Base-by-base conservation (phyloP, 2,329 filamentous ascomycete species). In the Cyclaneusma minus region DNA sequence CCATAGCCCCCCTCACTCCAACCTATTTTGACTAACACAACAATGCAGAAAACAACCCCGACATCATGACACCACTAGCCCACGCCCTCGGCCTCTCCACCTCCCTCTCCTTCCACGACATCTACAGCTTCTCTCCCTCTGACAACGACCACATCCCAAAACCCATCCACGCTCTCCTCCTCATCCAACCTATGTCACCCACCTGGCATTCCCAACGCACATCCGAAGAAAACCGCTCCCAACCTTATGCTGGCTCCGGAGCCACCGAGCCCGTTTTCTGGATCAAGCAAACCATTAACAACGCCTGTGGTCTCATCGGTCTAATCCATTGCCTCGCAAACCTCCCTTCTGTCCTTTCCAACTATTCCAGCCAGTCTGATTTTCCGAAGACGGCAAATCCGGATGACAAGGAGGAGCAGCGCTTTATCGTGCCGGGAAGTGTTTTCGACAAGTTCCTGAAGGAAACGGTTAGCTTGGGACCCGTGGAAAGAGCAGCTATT, bases 211-310 rank as follows among this genome's bases (percentile, higher is more conserved):
- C 63, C 33, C 71, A 76, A 46, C 77, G 85, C 16, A 50, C 66
- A 30, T 60, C 68, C 22, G 85, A 93, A 57, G 85, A 94, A 54
- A 56, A 58, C 26, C 48, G 62, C 13, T 56, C 58, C 21, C 38
- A 56, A 3, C 67, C 72, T 20, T 93, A 93, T 56, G 47, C 50
- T 0, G 78, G 76, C 22, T 62, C 59, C 11, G 84, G 84, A 2
- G 54, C 64, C 1, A 45, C 43, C 0, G 82, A 94, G 45, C 75
- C 81, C 4, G 81, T 94, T 0, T 45, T 92, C 6, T 98, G 87
- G 89, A 94, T 85, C 63, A 79, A 71, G 40, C 87, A 95, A 57
- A 95, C 85, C 0, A 94, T 95, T 42, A 68, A 79, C 34, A 92
- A 95, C 48, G 84, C 87, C 1, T 95, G 87, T 50, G 87, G 87